phyloP scores from a whole-genome alignment of 129 eudicot species.

The Daucus carota region DNA sequence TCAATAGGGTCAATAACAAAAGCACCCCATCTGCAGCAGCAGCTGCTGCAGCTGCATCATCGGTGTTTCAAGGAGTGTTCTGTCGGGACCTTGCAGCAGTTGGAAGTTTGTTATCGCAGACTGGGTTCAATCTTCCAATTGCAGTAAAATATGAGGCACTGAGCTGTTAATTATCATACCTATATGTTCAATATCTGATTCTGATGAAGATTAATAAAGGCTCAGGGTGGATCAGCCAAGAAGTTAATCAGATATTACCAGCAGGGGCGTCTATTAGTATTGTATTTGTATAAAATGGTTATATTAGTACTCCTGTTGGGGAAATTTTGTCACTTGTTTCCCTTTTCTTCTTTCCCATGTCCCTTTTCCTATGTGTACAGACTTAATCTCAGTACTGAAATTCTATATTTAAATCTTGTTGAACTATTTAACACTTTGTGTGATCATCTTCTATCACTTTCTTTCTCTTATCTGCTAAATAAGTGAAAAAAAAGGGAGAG shows the following conservation, averaged over 20 bases:
- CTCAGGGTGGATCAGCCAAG: background rate
- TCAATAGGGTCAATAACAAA: conserved; percentile 19
- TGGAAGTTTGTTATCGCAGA: conserved; percentile 70
- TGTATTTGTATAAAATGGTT: conserved; percentile 34
- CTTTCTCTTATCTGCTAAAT: background rate
- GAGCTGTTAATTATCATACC: conserved; percentile 41
- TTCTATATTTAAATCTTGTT: conserved; percentile 3
- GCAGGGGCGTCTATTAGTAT: conserved; percentile 21
- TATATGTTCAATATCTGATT: background rate
- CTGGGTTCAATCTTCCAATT: conserved; percentile 61
- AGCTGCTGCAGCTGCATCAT: conserved; percentile 17
- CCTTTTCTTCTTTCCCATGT: conserved; percentile 1
- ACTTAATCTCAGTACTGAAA: conserved; percentile 25
- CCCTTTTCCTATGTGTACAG: conserved; percentile 30
- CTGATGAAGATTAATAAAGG: conserved; percentile 2
- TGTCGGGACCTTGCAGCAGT: conserved; percentile 86
- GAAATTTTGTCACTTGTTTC: conserved; percentile 50
- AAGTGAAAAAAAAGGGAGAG: background rate
- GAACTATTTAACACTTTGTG: conserved; percentile 4
- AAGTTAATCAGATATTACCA: conserved; percentile 10
- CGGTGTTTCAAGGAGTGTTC: conserved; percentile 82
- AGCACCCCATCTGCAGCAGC: conserved; percentile 22
- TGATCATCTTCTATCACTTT: background rate
- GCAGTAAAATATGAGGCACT: conserved; percentile 75
- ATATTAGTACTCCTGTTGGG: conserved; percentile 30